phyloP scores from a whole-genome alignment of 352 stramenopile genomes.

The Globisporangium lucens region DNA sequence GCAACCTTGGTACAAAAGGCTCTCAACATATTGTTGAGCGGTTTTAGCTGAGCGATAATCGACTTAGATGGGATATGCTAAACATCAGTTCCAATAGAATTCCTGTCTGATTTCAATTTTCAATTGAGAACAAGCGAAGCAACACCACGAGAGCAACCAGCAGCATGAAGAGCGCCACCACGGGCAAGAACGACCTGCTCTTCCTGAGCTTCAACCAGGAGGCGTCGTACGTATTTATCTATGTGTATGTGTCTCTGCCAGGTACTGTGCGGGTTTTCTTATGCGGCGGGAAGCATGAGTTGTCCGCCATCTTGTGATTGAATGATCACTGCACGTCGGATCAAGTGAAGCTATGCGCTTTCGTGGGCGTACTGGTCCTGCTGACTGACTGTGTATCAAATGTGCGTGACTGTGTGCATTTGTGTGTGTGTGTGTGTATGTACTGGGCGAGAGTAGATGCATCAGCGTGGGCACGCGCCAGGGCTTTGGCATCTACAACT shows the following conservation, averaged over 20 bases:
- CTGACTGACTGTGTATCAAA: not conserved
- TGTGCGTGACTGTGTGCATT: conserved; percentile 5
- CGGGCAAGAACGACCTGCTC: conserved; percentile 62
- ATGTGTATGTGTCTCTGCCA: not conserved
- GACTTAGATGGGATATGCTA: no score
- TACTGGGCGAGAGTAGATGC: conserved; percentile 43
- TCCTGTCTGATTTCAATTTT: not conserved
- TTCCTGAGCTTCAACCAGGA: conserved; percentile 93
- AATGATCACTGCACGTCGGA: not conserved
- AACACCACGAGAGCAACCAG: not conserved
- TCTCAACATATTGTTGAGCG: no score
- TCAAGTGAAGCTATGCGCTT: not conserved
- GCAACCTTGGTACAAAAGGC: no score
- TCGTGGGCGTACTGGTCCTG: not conserved
- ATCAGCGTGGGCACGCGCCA: conserved; percentile 87
- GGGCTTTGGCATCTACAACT: conserved; percentile 91
- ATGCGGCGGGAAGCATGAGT: not conserved
- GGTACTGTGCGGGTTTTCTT: not conserved
- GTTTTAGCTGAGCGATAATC: no score
- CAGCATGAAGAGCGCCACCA: conserved; percentile 40
- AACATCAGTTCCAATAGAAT: no score
- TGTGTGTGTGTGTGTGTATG: conserved; percentile 14
- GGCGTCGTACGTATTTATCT: conserved; percentile 58
- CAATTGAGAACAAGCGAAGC: not conserved
- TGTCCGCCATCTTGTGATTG: no score